phyloP scores from a whole-genome alignment of 768 basidiomycete genomes.

The Rhodotorula paludigena region DNA sequence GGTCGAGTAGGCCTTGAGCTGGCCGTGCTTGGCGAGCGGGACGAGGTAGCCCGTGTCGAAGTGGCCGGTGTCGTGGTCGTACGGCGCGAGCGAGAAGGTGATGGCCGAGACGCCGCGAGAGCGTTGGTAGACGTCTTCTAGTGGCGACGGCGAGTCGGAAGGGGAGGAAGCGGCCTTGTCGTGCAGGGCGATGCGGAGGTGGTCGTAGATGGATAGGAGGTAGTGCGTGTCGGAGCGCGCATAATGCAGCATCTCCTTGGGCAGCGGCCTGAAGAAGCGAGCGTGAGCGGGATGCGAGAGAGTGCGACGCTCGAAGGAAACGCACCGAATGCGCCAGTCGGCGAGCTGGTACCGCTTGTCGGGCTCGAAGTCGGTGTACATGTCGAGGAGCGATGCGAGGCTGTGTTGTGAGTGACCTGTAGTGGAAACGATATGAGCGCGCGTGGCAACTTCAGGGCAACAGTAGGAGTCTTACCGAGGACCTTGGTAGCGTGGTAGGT shows the following conservation, averaged over 20 bases:
- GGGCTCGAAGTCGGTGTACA: slow-evolving; percentile 81
- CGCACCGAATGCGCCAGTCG: slow-evolving; percentile 89
- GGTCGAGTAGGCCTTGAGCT: slow-evolving; percentile 23
- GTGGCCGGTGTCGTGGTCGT: slow-evolving; percentile 25
- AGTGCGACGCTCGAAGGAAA: neutral
- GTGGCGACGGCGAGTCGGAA: slow-evolving; percentile 14
- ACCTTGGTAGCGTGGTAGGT: slow-evolving; percentile 90
- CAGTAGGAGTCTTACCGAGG: slow-evolving; percentile 54
- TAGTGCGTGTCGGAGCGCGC: slow-evolving; percentile 96
- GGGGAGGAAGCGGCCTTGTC: slow-evolving; percentile 43
- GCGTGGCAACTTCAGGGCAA: too few relatives aligned
- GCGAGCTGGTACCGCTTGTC: slow-evolving; percentile 96
- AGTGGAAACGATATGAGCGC: neutral
- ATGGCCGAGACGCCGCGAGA: slow-evolving; percentile 11
- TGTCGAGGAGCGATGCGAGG: slow-evolving; percentile 73
- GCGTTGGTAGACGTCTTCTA: slow-evolving; percentile 23
- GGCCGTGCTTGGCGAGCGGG: slow-evolving; percentile 23
- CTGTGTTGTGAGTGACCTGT: slow-evolving; percentile 77
- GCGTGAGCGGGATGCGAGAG: neutral
- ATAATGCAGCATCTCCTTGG: slow-evolving; percentile 81
- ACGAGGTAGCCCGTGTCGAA: slow-evolving; percentile 28
- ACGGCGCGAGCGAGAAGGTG: slow-evolving; percentile 29
- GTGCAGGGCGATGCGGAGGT: slow-evolving; percentile 71
- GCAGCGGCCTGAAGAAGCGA: slow-evolving; percentile 57
- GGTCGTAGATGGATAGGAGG: slow-evolving; percentile 85